These are phyloP conservation scores for Allium sativum DNA, from an alignment of 106 monocot genomes.

Conservation along the genomic window DNA sequence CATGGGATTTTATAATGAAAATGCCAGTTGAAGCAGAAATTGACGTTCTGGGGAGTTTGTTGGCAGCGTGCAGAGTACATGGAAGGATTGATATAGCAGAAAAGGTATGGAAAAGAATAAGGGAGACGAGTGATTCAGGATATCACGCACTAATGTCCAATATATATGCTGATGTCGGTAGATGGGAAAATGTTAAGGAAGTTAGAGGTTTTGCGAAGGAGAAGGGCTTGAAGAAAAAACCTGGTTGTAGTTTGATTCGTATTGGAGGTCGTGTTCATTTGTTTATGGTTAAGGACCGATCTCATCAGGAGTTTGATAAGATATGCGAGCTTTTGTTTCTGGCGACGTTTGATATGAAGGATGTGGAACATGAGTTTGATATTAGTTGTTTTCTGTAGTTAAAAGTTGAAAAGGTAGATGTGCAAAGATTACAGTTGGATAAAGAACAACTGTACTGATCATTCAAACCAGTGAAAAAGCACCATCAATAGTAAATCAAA, in stretches of 20 bases:
- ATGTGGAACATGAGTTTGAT: neutral
- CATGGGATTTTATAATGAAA: slow-evolving; percentile 40
- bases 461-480: too few relatives aligned
- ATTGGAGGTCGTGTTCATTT: slow-evolving; percentile 18
- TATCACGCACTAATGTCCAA: slow-evolving; percentile 49
- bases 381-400: too few relatives aligned
- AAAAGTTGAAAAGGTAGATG: too few relatives aligned
- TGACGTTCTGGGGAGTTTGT: slow-evolving; percentile 50
- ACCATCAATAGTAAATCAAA: too few relatives aligned
- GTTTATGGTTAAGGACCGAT: slow-evolving; percentile 22
- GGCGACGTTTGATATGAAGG: slow-evolving; percentile 17
- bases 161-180: slow-evolving; percentile 37
- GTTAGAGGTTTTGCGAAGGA: slow-evolving; percentile 32
- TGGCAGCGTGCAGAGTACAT: slow-evolving; percentile 46
- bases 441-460: too few relatives aligned
- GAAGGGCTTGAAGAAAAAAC: slow-evolving; percentile 36
- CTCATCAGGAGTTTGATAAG: slow-evolving; percentile 9
- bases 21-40: slow-evolving; percentile 32
- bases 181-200: slow-evolving; percentile 31
- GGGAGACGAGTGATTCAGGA: slow-evolving; percentile 49
- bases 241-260: slow-evolving; percentile 49
- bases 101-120: slow-evolving; percentile 15
- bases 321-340: slow-evolving; percentile 6
- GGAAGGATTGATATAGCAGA: slow-evolving; percentile 46
- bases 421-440: too few relatives aligned